phyloP scores from a whole-genome alignment of 140 eudicot species.

The Senecio squalidus region DNA sequence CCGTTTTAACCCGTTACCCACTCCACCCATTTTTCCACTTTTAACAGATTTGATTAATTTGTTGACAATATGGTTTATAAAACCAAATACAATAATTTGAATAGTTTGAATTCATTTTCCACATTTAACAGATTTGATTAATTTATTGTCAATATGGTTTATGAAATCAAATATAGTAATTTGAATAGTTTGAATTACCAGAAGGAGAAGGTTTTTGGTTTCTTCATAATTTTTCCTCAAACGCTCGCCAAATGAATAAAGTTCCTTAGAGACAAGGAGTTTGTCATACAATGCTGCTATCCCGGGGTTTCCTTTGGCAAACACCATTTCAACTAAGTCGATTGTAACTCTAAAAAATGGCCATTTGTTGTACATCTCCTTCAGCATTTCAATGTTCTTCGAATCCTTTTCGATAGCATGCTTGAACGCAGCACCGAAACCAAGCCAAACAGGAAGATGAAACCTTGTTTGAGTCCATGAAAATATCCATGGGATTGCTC shows the following conservation, averaged over 20 bases:
- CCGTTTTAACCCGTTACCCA: too few species aligned
- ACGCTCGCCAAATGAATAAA: constrained; percentile 55
- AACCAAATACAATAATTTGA: too few species aligned
- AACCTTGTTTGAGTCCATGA: constrained; percentile 86
- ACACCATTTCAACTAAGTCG: constrained; percentile 81
- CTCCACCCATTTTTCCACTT: too few species aligned
- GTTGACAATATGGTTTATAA: too few species aligned
- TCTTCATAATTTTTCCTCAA: constrained; percentile 48
- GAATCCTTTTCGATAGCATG: constrained; percentile 56
- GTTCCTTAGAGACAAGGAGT: constrained; percentile 55
- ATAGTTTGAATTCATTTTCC: too few species aligned
- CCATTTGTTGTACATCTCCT: constrained; percentile 72
- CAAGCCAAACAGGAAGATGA: constrained; percentile 91
- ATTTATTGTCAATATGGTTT: too few species aligned
- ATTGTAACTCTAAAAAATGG: constrained; percentile 87
- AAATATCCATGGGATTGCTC: constrained; percentile 91
- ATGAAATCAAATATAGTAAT: too few species aligned
- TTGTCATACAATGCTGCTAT: constrained; percentile 78
- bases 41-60: too few species aligned
- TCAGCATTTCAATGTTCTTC: constrained; percentile 54
- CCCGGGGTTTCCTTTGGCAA: constrained; percentile 82
- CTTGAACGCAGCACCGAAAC: constrained; percentile 72
- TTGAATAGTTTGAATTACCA: constrained; percentile 40
- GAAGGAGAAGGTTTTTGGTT: constrained; percentile 54
- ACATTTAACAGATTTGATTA: too few species aligned